Evolutionary conservation across 768 basidiomycete species (phyloP).

Genomic region (Pleurotus citrinopileatus): DNA sequence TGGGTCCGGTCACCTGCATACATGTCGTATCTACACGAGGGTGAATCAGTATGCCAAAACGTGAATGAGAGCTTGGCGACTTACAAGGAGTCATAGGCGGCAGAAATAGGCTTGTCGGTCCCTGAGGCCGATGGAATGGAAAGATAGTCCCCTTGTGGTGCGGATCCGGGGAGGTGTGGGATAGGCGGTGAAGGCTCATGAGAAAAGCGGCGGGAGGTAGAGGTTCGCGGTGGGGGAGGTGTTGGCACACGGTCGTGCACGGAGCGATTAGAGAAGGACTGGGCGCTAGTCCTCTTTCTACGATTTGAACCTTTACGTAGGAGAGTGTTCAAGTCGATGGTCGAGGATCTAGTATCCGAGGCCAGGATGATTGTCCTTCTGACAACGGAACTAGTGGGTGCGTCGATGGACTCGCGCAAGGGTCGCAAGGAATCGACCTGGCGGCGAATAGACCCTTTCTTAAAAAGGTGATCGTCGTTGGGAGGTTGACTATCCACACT

Average conservation of each 20-base stretch:
- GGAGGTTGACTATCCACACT: conserved; percentile 19
- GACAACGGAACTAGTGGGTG: conserved; percentile 49
- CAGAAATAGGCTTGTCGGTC: conserved; percentile 64
- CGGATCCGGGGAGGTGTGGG: conserved; percentile 55
- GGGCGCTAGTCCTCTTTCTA: conserved; percentile 60
- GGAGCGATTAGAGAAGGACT: conserved; percentile 64
- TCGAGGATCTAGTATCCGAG: conserved; percentile 58
- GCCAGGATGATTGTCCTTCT: conserved; percentile 81
- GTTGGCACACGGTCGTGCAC: conserved; percentile 82
- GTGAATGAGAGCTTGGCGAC: conserved; percentile 25
- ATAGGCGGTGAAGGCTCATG: conserved; percentile 66
- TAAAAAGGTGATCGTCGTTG: conserved; percentile 27
- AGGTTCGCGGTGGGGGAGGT: conserved; percentile 73
- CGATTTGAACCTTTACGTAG: conserved; percentile 56
- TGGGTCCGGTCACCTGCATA: conserved; percentile 56
- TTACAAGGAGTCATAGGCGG: conserved; percentile 73
- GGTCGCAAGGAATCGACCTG: conserved; percentile 35
- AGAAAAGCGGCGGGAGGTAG: conserved; percentile 58
- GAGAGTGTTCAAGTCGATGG: conserved; percentile 51
- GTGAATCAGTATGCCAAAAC: conserved; percentile 18
- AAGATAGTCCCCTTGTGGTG: conserved; percentile 38
- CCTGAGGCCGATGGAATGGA: conserved; percentile 32
- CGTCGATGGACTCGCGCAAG: conserved; percentile 35
- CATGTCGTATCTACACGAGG: conserved; percentile 68
- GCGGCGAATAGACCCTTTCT: conserved; percentile 33